Percentiles rank a stretch among this genome's conserved stretches.
Evolutionary conservation across 768 basidiomycete species (phyloP).

Genomic region (Mrakia gelida): DNA sequence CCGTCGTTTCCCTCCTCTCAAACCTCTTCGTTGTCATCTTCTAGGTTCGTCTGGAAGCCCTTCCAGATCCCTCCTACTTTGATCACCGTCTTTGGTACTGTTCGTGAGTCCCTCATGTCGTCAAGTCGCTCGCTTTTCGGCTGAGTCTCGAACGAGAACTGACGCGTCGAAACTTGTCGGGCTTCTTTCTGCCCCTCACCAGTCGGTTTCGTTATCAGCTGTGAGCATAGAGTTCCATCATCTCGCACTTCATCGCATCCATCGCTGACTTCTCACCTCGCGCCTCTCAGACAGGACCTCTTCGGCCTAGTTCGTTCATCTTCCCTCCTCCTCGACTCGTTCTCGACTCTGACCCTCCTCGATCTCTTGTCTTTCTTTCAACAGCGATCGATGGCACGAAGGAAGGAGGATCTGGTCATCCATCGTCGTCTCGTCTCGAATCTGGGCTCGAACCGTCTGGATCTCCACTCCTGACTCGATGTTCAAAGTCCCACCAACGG

Average conservation of each 20-base stretch:
- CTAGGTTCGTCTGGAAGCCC: conserved; percentile 47
- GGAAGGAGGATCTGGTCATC: conserved; percentile 68
- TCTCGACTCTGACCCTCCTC: conserved; percentile 55
- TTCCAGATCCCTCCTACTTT: conserved; percentile 57
- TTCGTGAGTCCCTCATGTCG: conserved; percentile 36
- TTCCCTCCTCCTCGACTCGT: not conserved
- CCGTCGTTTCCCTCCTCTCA: not conserved
- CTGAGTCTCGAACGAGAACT: not conserved
- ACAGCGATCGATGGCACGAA: conserved; percentile 61
- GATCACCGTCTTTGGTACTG: conserved; percentile 68
- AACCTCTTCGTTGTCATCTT: not conserved
- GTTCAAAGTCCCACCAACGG: conserved; percentile 47
- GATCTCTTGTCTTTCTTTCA: conserved; percentile 57
- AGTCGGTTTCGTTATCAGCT: conserved; percentile 6
- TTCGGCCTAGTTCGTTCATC: conserved; percentile 3
- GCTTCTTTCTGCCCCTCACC: not conserved
- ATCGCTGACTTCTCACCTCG: not conserved
- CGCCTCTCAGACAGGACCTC: not conserved
- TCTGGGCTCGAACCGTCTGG: conserved; percentile 57
- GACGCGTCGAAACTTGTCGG: not conserved
- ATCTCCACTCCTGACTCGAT: conserved; percentile 56
- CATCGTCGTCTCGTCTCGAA: conserved; percentile 57
- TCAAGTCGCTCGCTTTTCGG: too few species aligned
- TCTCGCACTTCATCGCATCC: not conserved
- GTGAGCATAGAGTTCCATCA: not conserved